These are phyloP conservation scores for Prinsepia uniflora DNA, from an alignment of 306 rosid species.

Conservation along the genomic window DNA sequence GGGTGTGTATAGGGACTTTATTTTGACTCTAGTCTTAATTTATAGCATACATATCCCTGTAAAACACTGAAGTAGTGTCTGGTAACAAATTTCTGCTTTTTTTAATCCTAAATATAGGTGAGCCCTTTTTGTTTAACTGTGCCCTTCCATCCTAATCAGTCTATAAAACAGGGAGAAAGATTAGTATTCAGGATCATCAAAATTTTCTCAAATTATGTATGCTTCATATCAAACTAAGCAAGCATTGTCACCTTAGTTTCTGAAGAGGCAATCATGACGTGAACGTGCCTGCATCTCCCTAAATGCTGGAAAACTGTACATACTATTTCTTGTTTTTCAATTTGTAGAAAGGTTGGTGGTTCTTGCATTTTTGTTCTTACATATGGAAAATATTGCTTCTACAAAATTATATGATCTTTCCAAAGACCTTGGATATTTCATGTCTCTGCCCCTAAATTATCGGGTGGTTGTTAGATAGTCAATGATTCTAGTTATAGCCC, in stretches of 20 bases:
- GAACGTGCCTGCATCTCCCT: neutral
- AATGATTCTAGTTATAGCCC: neutral
- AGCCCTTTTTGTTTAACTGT: neutral
- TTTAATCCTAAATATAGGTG: neutral
- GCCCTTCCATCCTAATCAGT: neutral
- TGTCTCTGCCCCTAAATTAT: slow-evolving; percentile 7
- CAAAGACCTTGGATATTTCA: slow-evolving; percentile 4
- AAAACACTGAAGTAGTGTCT: neutral
- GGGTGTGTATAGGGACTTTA: neutral
- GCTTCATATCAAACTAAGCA: neutral
- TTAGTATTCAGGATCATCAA: neutral
- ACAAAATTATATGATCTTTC: neutral
- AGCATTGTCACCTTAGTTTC: neutral
- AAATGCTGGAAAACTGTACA: neutral
- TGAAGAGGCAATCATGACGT: neutral
- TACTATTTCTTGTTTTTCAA: neutral
- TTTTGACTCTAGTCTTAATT: neutral
- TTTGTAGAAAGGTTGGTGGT: neutral
- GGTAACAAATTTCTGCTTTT: neutral
- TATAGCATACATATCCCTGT: neutral
- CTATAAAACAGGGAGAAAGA: neutral
- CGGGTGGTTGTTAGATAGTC: neutral
- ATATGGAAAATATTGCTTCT: neutral
- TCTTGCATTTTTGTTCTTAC: neutral
- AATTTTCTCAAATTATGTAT: neutral